Evolutionary conservation across 768 basidiomycete species (phyloP), one percentile per base, ranked within the genome.

Genomic region (Mycena sanguinolenta): DNA sequence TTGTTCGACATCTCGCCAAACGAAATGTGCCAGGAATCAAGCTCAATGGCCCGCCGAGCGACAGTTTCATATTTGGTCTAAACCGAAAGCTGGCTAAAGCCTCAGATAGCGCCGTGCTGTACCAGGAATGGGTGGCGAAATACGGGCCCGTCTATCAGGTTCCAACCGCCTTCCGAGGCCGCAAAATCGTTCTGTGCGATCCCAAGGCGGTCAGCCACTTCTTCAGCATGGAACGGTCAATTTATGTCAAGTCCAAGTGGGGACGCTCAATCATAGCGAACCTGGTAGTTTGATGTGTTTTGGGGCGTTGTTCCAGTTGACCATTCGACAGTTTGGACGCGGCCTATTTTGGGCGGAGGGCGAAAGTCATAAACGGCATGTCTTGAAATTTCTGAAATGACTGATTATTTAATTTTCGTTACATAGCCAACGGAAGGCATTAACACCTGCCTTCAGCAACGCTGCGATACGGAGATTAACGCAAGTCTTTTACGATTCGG

Each of bases 381-480:
- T 49, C 32, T 16, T 27, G 21, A 28, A 59, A 5, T 5, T 2
- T 27, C 17, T 3, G 17, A 34, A 9, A 19, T 25, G 5, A n/a
- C n/a, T 23, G 8, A 6, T 23, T n/a, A 54, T 1, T 0, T n/a
- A 10, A 49, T n/a, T 16, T 13, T 16, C n/a, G 14, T 12, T 30
- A 14, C 21, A n/a, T n/a, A 78, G 84, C 59, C 83, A 82, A 50
- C 78, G 85, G 10, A 84, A 82, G 60, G 76, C 81, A 0, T 65
- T 85, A 39, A 79, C 82, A 0, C 83, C 84, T 0, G 84, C 80
- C 0, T 86, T 86, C 75, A 84, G 81, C 69, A 84, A 80, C 49
- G 73, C 80, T 4, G 83, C 85, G 0, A 80, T 86, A 58, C 79
- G 83, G 4, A 75, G 77, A 38, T 64, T 84, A 7, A 80, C 81